phyloP scores from a whole-genome alignment of 257 asterid genomes.

The Primulina huaijiensis region DNA sequence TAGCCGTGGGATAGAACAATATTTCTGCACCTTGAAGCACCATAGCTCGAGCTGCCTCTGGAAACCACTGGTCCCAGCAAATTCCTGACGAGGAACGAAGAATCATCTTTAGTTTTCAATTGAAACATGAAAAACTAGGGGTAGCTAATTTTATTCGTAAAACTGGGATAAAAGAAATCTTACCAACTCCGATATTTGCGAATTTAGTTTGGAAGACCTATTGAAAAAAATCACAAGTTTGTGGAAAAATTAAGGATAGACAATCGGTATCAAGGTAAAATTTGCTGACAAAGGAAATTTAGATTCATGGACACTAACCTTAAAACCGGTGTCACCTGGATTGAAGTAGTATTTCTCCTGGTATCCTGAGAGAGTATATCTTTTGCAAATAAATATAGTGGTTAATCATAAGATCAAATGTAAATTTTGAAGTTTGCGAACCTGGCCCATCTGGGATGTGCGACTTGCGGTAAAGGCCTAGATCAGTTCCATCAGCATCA shows the following conservation, averaged over 20 bases:
- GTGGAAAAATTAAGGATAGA: slow-evolving; percentile 22
- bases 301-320: slow-evolving; percentile 45
- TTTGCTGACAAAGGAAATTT: slow-evolving; percentile 19
- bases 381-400: slow-evolving; percentile 15
- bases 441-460: slow-evolving; percentile 99
- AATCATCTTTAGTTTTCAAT: slow-evolving; percentile 15
- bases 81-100: slow-evolving; percentile 49
- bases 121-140: not conserved
- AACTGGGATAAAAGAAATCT: slow-evolving; percentile 27
- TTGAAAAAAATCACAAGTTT: slow-evolving; percentile 24
- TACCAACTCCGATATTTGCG: slow-evolving; percentile 94
- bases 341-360: slow-evolving; percentile 98
- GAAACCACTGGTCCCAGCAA: slow-evolving; percentile 99
- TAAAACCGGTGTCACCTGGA: slow-evolving; percentile 97
- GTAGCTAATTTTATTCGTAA: not conserved
- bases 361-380: slow-evolving; percentile 56
- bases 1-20: slow-evolving; percentile 93
- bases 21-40: slow-evolving; percentile 97
- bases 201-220: slow-evolving; percentile 91
- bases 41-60: slow-evolving; percentile 98
- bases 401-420: slow-evolving; percentile 20
- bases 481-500: slow-evolving; percentile 95
- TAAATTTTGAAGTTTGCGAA: slow-evolving; percentile 27
- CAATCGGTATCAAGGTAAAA: slow-evolving; percentile 13
- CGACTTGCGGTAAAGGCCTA: slow-evolving; percentile 93